phyloP scores from a whole-genome alignment of 2,329 filamentous ascomycete species.

The Ophioceras dolichostomum region DNA sequence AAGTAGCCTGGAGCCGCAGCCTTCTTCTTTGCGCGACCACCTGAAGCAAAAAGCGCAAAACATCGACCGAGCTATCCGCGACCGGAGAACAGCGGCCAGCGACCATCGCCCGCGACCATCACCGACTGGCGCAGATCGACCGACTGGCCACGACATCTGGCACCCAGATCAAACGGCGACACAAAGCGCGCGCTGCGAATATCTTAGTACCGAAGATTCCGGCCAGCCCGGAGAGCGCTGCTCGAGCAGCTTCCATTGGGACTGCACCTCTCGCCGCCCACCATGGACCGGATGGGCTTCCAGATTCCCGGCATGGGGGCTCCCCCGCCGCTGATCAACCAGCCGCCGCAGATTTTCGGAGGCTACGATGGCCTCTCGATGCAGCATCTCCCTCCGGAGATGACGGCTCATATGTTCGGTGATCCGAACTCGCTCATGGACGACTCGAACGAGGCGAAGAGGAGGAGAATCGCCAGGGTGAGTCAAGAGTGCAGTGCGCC shows the following conservation, averaged over 20 bases:
- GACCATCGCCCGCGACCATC: neutral
- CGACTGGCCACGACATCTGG: too few species aligned
- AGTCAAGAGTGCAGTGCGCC: constrained; percentile 24
- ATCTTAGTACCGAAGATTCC: too few species aligned
- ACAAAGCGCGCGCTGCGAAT: too few species aligned
- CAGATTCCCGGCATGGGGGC: constrained; percentile 41
- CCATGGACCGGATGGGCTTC: constrained; percentile 43
- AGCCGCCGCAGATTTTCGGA: constrained; percentile 60
- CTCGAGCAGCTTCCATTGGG: too few species aligned
- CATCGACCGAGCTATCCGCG: neutral
- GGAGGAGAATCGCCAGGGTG: constrained; percentile 79
- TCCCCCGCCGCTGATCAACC: constrained; percentile 48
- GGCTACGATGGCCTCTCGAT: constrained; percentile 47
- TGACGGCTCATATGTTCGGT: constrained; percentile 44
- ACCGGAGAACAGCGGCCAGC: neutral
- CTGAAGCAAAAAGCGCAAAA: neutral
- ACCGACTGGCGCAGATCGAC: too few species aligned
- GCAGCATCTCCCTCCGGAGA: constrained; percentile 40
- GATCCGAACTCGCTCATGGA: constrained; percentile 45
- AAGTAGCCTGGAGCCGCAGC: neutral
- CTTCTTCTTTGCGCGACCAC: neutral
- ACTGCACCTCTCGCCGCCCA: too few species aligned
- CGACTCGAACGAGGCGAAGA: constrained; percentile 71
- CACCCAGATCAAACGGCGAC: too few species aligned
- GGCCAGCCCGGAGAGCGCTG: too few species aligned